Evolutionary conservation across 352 stramenopile genomes (phyloP).

Genomic region (Pythium angustatum): DNA sequence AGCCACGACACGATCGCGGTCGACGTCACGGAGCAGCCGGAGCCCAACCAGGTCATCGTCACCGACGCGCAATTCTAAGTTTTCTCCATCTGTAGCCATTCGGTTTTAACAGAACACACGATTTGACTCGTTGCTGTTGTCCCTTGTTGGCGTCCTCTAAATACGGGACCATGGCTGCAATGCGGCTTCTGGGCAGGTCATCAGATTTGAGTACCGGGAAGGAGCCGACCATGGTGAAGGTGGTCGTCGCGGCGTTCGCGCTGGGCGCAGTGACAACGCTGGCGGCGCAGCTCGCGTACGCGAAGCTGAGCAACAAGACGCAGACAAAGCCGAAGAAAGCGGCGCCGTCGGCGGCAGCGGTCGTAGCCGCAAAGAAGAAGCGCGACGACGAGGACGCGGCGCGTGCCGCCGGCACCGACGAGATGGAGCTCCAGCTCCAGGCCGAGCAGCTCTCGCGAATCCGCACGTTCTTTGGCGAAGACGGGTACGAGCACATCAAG

Average conservation of each 20-base stretch:
- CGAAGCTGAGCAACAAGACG: constrained; percentile 28
- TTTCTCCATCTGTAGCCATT: constrained; percentile 6
- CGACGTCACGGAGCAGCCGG: constrained; percentile 22
- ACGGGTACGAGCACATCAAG: constrained; percentile 90
- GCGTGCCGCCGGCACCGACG: constrained; percentile 28
- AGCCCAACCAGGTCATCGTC: constrained; percentile 15
- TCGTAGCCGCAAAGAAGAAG: constrained; percentile 5
- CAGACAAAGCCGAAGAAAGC: constrained; percentile 27
- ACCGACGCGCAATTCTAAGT: constrained; percentile 24
- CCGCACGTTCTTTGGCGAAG: constrained; percentile 93
- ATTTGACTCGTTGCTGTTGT: not conserved
- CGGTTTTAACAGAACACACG: constrained; percentile 8
- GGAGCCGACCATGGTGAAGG: constrained; percentile 48
- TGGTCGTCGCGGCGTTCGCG: constrained; percentile 53
- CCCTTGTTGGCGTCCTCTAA: constrained; percentile 3
- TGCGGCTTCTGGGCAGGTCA: too few species aligned
- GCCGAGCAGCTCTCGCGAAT: constrained; percentile 92
- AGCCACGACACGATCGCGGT: constrained; percentile 14
- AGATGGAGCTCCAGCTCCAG: constrained; percentile 54
- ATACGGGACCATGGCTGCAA: constrained; percentile 19
- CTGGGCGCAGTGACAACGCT: constrained; percentile 50
- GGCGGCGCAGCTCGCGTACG: constrained; percentile 45
- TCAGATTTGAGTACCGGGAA: too few species aligned
- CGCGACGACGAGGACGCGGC: not conserved
- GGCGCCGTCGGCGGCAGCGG: not conserved